phyloP scores from a whole-genome alignment of 495 filamentous ascomycete species.

The Aspergillus nidulans region DNA sequence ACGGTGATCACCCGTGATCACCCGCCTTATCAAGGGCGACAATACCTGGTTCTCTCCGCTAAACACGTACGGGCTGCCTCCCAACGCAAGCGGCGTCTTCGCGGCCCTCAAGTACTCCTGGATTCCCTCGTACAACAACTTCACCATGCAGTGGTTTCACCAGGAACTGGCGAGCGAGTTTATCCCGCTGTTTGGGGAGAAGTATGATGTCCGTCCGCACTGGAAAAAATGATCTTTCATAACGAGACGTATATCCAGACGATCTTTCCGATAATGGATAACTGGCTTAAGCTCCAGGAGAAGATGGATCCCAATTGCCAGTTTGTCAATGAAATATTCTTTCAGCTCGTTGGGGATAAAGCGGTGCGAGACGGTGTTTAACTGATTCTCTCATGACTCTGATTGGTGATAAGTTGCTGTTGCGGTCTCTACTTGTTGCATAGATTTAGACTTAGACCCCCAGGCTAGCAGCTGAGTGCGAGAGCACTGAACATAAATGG shows the following conservation, averaged over 20 bases:
- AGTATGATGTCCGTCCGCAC: constrained; percentile 20
- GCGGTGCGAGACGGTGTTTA: constrained; percentile 3
- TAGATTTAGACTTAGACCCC: too few species aligned
- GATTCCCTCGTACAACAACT: constrained; percentile 20
- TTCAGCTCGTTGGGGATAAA: constrained; percentile 17
- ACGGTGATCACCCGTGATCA: too few species aligned
- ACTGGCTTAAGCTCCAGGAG: constrained; percentile 20
- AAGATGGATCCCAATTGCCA: constrained; percentile 21
- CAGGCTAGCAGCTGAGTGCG: too few species aligned
- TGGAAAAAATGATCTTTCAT: constrained; percentile 23
- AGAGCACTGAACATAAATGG: too few species aligned
- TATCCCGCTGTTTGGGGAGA: constrained; percentile 16
- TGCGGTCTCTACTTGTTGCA: too few species aligned
- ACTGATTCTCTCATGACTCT: too few species aligned
- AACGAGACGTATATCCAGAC: constrained; percentile 16
- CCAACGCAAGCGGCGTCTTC: constrained; percentile 15
- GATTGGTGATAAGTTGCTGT: too few species aligned
- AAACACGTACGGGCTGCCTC: constrained; percentile 18
- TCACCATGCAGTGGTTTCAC: constrained; percentile 13
- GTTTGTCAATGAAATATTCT: constrained; percentile 20
- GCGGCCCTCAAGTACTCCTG: constrained; percentile 17
- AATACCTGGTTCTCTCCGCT: constrained; percentile 17
- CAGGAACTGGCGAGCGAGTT: constrained; percentile 12
- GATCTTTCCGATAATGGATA: constrained; percentile 17
- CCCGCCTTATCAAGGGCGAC: constrained; percentile 13